Evolutionary conservation across 139 green algal genomes (phyloP).

Genomic region (Zygnema circumcarinatum): DNA sequence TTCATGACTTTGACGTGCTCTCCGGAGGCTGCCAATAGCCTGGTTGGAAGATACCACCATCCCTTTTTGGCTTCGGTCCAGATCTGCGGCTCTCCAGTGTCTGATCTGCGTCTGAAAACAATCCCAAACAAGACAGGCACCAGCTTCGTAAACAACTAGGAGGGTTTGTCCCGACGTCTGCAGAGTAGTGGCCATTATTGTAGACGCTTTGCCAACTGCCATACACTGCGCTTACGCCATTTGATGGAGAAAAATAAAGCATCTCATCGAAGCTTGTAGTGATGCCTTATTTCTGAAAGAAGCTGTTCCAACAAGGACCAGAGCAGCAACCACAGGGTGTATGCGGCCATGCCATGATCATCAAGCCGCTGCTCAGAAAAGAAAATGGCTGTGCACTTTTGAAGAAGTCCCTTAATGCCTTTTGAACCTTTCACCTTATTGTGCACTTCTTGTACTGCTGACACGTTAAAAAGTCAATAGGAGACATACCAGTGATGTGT

Average conservation of each 20-base stretch:
- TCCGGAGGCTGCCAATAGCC: not conserved
- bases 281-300: no score
- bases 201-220: not conserved
- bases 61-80: not conserved
- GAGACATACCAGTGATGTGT: not conserved
- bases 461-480: not conserved
- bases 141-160: no score
- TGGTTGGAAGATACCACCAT: not conserved
- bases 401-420: no score
- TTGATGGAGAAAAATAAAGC: no score
- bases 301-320: no score
- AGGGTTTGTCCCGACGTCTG: no score
- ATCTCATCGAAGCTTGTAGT: no score
- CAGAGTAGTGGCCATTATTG: no score
- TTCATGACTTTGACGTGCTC: not conserved
- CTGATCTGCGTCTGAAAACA: not conserved
- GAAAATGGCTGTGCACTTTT: not conserved
- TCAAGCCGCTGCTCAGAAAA: not conserved
- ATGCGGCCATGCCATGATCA: not conserved
- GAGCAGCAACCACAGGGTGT: not conserved
- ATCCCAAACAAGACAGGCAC: not conserved
- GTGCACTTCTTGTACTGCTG: not conserved
- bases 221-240: not conserved
- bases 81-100: not conserved
- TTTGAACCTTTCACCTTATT: no score